A percentile compares a stretch with the other conserved stretches of the same genome.
Evolutionary conservation across 257 asterid species (phyloP).

Genomic region (Capsicum pubescens): DNA sequence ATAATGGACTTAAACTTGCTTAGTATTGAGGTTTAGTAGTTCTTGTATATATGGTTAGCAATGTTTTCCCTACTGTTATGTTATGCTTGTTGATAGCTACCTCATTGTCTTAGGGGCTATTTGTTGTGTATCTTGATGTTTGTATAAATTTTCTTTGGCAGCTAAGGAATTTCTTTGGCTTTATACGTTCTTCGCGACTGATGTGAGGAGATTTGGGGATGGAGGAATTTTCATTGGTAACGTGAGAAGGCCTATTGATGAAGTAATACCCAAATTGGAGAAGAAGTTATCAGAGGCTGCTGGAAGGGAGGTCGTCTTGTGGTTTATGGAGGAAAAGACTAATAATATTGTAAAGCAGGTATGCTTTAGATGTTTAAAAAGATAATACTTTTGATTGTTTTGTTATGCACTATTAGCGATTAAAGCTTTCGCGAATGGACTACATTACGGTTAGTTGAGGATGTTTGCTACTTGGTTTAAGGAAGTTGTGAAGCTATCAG

Average conservation of each 20-base stretch:
- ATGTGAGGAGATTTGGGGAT: constrained; percentile 90
- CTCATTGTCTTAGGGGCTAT: not conserved
- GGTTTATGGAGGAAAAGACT: constrained; percentile 90
- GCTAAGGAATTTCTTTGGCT: constrained; percentile 88
- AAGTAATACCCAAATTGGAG: constrained; percentile 88
- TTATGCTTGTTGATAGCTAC: not conserved
- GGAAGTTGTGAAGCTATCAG: not conserved
- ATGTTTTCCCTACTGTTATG: not conserved
- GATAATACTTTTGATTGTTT: not conserved
- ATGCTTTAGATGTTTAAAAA: constrained; percentile 10
- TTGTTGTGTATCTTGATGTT: constrained; percentile 19
- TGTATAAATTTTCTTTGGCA: constrained; percentile 43
- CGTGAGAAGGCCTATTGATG: constrained; percentile 80
- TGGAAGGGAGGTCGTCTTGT: constrained; percentile 83
- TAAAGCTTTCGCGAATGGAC: not conserved
- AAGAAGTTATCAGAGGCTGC: constrained; percentile 84
- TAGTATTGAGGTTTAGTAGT: not conserved
- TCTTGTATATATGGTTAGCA: not conserved
- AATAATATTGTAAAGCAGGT: constrained; percentile 86
- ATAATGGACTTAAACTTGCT: not conserved
- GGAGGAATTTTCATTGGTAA: constrained; percentile 91
- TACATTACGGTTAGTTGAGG: constrained; percentile 12
- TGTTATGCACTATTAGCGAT: not conserved
- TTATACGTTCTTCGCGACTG: constrained; percentile 81
- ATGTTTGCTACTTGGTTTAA: not conserved